phyloP scores from a whole-genome alignment of 169 alveolate genomes.

The Toxoplasma gondii region DNA sequence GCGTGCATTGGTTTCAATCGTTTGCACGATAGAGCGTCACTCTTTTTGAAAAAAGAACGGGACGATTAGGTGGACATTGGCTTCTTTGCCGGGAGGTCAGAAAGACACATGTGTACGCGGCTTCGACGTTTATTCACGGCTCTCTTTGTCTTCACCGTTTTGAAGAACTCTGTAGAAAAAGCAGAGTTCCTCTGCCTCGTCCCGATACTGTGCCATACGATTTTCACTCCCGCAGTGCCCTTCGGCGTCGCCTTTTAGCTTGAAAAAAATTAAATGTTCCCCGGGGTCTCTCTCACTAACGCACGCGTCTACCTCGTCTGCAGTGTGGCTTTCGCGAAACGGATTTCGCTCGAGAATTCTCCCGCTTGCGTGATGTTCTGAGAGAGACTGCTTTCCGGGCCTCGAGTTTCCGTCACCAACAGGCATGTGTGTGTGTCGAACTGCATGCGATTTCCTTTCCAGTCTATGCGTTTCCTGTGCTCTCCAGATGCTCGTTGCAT shows the following conservation, averaged over 20 bases:
- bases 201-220: neutral
- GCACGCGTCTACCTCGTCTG: neutral
- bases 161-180: neutral
- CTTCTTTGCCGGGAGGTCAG: no score
- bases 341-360: neutral
- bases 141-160: neutral
- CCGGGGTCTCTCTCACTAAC: neutral
- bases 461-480: neutral
- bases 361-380: neutral
- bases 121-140: no score
- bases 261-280: neutral
- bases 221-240: constrained; percentile 16
- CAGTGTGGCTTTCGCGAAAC: neutral
- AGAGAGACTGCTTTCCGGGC: neutral
- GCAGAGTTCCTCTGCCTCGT: constrained; percentile 32
- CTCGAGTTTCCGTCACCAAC: neutral
- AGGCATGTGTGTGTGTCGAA: neutral
- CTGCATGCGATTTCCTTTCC: no score
- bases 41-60: no score
- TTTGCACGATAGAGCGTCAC: no score
- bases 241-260: neutral
- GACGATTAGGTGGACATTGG: no score
- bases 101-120: no score
- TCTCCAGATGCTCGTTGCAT: neutral
- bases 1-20: no score